phyloP scores from a whole-genome alignment of 495 filamentous ascomycete species.

The Lasiosphaeria hispida region DNA sequence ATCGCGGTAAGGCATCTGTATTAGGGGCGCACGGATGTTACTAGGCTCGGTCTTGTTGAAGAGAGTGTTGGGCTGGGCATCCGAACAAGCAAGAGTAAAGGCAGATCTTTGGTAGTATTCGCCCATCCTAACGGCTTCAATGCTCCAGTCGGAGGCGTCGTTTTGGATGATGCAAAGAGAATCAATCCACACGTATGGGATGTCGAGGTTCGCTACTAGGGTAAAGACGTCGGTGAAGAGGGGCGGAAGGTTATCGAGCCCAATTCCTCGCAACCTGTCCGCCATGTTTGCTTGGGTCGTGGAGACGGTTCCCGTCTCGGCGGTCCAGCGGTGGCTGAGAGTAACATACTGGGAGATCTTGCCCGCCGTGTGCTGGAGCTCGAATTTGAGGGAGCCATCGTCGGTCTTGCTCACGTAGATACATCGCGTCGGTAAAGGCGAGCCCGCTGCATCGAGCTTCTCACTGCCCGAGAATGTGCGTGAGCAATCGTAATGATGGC shows the following conservation, averaged over 20 bases:
- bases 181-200: constrained; percentile 18
- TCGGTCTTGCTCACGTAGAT: no score
- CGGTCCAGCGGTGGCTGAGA: constrained; percentile 12
- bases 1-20: constrained; percentile 5
- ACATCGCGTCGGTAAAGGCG: no score
- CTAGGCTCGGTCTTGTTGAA: constrained; percentile 4
- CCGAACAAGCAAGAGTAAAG: constrained; percentile 14
- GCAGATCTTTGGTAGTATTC: constrained; percentile 15
- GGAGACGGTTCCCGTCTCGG: background rate
- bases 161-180: constrained; percentile 15
- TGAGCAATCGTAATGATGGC: no score
- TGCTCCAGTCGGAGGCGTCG: background rate
- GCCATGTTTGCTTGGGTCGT: constrained; percentile 10
- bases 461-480: no score
- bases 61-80: background rate
- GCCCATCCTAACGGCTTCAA: constrained; percentile 12
- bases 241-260: background rate
- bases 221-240: constrained; percentile 9
- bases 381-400: no score
- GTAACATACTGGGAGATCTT: background rate
- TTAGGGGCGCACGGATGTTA: background rate
- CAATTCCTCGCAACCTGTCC: background rate
- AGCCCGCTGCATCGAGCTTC: no score
- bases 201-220: constrained; percentile 2
- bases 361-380: no score